phyloP scores from a whole-genome alignment of 148 eudicot species.

The Pharnaceum exiguum region DNA sequence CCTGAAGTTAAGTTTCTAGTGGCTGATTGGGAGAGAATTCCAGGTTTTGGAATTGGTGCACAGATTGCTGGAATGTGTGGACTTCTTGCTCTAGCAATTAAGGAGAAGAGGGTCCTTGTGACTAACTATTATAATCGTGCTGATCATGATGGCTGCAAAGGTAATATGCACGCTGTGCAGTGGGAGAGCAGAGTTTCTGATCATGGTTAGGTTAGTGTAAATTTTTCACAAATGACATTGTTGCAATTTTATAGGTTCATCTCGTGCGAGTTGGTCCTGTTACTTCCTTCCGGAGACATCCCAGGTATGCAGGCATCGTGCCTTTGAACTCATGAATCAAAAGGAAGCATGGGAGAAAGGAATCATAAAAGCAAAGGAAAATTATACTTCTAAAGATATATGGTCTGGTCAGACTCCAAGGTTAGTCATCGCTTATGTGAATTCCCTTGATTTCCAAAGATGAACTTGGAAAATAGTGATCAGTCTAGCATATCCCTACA shows the following conservation, averaged over 20 bases:
- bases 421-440: slow-evolving; percentile 30
- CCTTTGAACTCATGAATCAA: slow-evolving; percentile 55
- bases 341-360: slow-evolving; percentile 77
- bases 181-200: not conserved
- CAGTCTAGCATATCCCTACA: slow-evolving; percentile 25
- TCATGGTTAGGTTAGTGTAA: not conserved
- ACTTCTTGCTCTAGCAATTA: slow-evolving; percentile 74
- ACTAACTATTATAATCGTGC: slow-evolving; percentile 87
- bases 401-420: slow-evolving; percentile 74
- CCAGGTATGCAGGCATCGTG: slow-evolving; percentile 65
- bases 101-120: slow-evolving; percentile 74
- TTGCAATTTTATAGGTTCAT: slow-evolving; percentile 39
- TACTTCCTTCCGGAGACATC: slow-evolving; percentile 93
- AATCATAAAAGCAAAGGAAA: slow-evolving; percentile 52
- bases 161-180: too few species aligned
- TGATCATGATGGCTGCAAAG: slow-evolving; percentile 93
- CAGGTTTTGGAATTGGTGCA: slow-evolving; percentile 89
- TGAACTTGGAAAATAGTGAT: not conserved
- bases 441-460: not conserved
- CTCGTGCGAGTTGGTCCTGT: slow-evolving; percentile 88
- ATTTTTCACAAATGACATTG: not conserved
- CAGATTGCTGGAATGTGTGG: slow-evolving; percentile 92
- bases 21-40: slow-evolving; percentile 85
- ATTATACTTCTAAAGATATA: slow-evolving; percentile 61
- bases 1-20: slow-evolving; percentile 70